Base-by-base conservation (phyloP, 176 grass and related monocot genomes). In the Elymus sibiricus region DNA sequence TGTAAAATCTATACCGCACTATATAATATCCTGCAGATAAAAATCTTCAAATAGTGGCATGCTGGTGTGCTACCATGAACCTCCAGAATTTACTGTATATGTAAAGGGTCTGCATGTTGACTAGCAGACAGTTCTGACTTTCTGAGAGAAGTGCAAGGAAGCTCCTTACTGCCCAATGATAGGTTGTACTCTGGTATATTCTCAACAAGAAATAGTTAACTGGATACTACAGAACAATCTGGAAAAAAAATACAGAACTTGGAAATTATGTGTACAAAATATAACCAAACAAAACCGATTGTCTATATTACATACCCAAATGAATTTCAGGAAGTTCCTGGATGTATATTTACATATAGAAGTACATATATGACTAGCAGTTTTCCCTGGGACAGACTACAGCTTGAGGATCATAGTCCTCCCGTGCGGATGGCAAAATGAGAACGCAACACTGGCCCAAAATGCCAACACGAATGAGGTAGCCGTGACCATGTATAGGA, bases 21-120 rank as follows among this genome's bases (percentile, higher is more conserved):
- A 53, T 77, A 11, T 59, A 77, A 37, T 51, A 53, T 37, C 11
- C 15, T 85, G 71, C 92, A 94, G 95, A 88, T 94, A 86, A 85
- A 91, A 87, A 92, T 89, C 84, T 93, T 91, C 38, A 93, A 87
- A 58, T 91, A 47, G 12, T 47, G 44, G 44, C 13, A 47, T 47
- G 44, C 3, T 42, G 40, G 40, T 42, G 11, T 42, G 40, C 40
- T 49, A 49, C 21, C 56, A 43, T n/a, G 34, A 68, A 0, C 14
- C 29, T 6, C 13, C 29, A 38, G 1, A 6, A 74, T 28, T 27
- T 71, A 9, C 22, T 72, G n/a, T 65, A 61, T 32, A 64, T 65
- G 42, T 37, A 19, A 56, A 56, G 5, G 0, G 7, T 1, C 35
- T 4, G 26, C 31, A 24, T 47, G 61, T 58, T 77, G 46, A 56